Conservation (phyloP, 2,329 filamentous ascomycete genomes). For the Phaeosphaeriaceae sp. region DNA sequence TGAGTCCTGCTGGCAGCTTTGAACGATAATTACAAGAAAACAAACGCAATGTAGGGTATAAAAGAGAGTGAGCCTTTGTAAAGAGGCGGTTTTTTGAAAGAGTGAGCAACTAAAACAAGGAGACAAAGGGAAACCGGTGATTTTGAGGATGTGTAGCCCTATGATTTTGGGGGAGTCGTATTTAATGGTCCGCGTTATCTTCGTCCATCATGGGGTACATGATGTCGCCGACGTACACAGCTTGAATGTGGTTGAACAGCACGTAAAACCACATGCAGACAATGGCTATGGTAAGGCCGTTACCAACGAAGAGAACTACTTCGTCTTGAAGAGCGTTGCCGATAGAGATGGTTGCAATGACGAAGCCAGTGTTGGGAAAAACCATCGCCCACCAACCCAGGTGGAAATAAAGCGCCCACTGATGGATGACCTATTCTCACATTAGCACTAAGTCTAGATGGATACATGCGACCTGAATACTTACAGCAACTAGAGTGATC, state of each 20-base stretch:
- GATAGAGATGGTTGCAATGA: slow-evolving; percentile 52
- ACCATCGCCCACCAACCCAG: slow-evolving; percentile 69
- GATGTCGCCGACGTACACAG: slow-evolving; percentile 60
- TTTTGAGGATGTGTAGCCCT: background rate
- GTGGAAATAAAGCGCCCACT: slow-evolving; percentile 59
- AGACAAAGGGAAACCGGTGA: background rate
- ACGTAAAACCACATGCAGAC: slow-evolving; percentile 63
- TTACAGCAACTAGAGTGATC: slow-evolving; percentile 49
- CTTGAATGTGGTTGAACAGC: slow-evolving; percentile 57
- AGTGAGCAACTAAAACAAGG: slow-evolving; percentile 17
- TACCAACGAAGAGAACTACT: slow-evolving; percentile 48
- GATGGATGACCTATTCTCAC: slow-evolving; percentile 34
- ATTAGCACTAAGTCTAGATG: slow-evolving; percentile 40
- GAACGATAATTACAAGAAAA: slow-evolving; percentile 3
- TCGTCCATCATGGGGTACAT: slow-evolving; percentile 66
- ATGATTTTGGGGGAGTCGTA: background rate
- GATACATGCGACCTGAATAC: slow-evolving; percentile 9
- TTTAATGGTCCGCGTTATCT: slow-evolving; percentile 53
- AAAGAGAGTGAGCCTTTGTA: slow-evolving; percentile 26
- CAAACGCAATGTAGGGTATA: slow-evolving; percentile 14
- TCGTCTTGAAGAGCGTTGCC: slow-evolving; percentile 45
- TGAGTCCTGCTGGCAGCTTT: slow-evolving; percentile 27
- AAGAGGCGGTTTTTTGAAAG: slow-evolving; percentile 12
- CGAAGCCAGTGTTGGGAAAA: slow-evolving; percentile 52
- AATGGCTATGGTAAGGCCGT: slow-evolving; percentile 59